These are phyloP conservation scores for Trametes elegans DNA, from an alignment of 768 basidiomycete genomes.

Conservation along the genomic window DNA sequence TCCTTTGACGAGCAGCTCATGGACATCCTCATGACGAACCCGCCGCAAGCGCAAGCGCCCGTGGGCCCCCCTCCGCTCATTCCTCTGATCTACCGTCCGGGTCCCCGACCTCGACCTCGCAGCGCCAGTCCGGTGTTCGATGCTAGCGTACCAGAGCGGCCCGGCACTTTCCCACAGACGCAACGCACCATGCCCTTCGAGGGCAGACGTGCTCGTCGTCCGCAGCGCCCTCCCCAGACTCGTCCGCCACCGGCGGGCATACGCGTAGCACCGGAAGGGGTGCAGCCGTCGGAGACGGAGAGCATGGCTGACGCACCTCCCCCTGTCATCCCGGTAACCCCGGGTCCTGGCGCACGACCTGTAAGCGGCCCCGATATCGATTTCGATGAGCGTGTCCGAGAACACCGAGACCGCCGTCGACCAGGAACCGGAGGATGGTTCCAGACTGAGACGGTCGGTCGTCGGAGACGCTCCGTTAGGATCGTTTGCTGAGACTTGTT, in stretches of 20 bases:
- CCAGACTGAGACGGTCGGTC: slow-evolving; percentile 7
- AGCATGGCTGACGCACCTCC: background rate
- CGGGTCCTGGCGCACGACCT: background rate
- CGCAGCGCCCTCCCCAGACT: background rate
- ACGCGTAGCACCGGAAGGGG: background rate
- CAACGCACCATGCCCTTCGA: slow-evolving; percentile 5
- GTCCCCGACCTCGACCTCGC: slow-evolving; percentile 38
- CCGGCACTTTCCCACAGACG: slow-evolving; percentile 22
- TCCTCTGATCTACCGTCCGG: slow-evolving; percentile 54
- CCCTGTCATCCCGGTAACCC: background rate
- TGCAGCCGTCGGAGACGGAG: slow-evolving; percentile 11
- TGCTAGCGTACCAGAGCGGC: slow-evolving; percentile 31
- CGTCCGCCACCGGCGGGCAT: background rate
- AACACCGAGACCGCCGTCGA: slow-evolving; percentile 11
- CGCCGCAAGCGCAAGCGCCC: slow-evolving; percentile 37
- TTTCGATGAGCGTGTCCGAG: slow-evolving; percentile 15
- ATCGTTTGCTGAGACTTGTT: background rate
- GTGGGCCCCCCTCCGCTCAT: slow-evolving; percentile 52
- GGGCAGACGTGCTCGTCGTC: background rate
- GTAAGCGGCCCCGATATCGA: slow-evolving; percentile 14
- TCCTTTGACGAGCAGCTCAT: slow-evolving; percentile 61
- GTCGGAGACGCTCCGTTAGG: background rate
- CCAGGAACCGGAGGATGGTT: slow-evolving; percentile 17
- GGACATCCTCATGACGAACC: slow-evolving; percentile 53
- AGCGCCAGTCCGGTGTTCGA: slow-evolving; percentile 40